These are phyloP conservation scores for Populus alba DNA, from an alignment of 345 rosid species.

Conservation along the genomic window DNA sequence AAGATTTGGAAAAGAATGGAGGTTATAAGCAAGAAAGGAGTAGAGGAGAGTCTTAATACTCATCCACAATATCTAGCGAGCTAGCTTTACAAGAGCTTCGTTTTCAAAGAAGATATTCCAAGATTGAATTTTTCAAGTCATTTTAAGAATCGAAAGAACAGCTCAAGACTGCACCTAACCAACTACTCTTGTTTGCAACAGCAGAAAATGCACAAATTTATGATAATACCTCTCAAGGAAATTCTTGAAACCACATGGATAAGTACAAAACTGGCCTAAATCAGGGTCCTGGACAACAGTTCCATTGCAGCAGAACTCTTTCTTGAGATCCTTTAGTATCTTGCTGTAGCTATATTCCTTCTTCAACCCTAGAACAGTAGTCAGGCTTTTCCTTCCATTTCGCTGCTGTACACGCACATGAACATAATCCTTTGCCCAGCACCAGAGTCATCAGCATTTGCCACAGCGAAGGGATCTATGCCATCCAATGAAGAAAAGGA, in stretches of 20 bases:
- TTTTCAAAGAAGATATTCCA: neutral
- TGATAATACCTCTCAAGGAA: neutral
- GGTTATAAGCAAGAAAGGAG: neutral
- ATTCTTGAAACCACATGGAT: neutral
- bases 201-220: neutral
- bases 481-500: neutral
- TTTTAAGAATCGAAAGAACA: neutral
- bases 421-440: constrained; percentile 34
- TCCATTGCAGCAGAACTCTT: constrained; percentile 93
- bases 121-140: neutral
- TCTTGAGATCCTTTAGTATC: constrained; percentile 84
- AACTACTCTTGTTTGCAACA: neutral
- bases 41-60: neutral
- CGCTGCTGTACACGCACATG: constrained; percentile 34
- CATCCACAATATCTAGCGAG: neutral
- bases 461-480: constrained; percentile 26
- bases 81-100: neutral
- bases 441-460: constrained; percentile 60
- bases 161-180: neutral
- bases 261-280: constrained; percentile 58
- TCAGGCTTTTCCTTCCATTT: constrained; percentile 35
- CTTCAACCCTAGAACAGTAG: constrained; percentile 51
- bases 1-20: no score
- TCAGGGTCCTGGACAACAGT: constrained; percentile 90
- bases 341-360: constrained; percentile 83